A percentile compares a stretch with the other conserved stretches of the same genome.
Evolutionary conservation across 2,329 filamentous ascomycete species (phyloP).

Genomic region (Alternaria sp.): DNA sequence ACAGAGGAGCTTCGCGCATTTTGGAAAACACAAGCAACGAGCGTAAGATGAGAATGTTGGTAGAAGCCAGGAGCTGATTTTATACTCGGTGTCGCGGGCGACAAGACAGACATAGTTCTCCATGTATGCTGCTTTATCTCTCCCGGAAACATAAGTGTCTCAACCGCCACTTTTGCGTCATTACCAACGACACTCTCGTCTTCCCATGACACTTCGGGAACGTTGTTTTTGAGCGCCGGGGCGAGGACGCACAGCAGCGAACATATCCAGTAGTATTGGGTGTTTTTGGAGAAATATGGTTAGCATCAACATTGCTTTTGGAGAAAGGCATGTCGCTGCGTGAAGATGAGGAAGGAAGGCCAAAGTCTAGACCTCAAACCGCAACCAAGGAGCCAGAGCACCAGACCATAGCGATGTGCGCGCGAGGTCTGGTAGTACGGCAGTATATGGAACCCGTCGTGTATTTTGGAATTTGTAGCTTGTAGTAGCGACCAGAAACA

Average conservation of each 20-base stretch:
- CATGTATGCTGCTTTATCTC: too few relatives aligned
- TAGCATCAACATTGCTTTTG: too few relatives aligned
- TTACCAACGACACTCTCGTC: neutral
- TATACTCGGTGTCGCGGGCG: neutral
- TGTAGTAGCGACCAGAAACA: neutral
- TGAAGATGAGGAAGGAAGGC: too few relatives aligned
- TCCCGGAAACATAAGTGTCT: too few relatives aligned
- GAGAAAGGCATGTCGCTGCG: too few relatives aligned
- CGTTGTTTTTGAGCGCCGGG: neutral
- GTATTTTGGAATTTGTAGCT: too few relatives aligned
- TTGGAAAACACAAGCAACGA: neutral
- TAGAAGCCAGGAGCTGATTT: neutral
- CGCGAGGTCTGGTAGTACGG: fast-evolving
- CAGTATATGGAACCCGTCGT: too few relatives aligned
- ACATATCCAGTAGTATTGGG: too few relatives aligned
- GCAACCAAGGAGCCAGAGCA: too few relatives aligned
- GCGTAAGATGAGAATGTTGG: neutral
- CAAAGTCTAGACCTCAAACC: too few relatives aligned
- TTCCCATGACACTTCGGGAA: neutral
- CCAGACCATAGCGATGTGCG: too few relatives aligned
- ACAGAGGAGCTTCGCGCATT: fast-evolving
- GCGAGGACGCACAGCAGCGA: neutral
- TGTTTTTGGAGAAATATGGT: neutral
- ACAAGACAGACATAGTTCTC: neutral
- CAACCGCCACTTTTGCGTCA: too few relatives aligned